Conservation (phyloP, 2,329 filamentous ascomycete species). For the Clarireedia monteithiana region DNA sequence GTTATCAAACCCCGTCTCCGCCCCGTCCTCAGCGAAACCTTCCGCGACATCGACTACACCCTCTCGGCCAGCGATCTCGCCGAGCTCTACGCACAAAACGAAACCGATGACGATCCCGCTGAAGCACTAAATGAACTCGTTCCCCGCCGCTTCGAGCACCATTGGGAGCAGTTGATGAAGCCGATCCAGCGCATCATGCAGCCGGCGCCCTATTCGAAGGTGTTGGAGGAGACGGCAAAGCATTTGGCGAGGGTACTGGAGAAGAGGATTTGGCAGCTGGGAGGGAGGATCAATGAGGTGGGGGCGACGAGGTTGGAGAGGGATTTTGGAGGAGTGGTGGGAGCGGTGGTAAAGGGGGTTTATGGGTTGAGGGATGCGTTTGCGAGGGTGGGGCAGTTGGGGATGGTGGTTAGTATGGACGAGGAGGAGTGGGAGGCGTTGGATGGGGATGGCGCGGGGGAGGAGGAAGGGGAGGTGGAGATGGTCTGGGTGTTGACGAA, state of each 20-base stretch:
- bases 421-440: conserved; percentile 91
- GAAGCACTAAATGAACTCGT: conserved; percentile 57
- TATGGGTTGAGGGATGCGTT: conserved; percentile 76
- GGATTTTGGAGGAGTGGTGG: conserved; percentile 70
- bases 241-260: conserved; percentile 55
- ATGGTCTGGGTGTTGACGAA: conserved; percentile 64
- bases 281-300: conserved; percentile 67
- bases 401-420: conserved; percentile 87
- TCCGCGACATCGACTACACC: conserved; percentile 85
- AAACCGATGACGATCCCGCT: conserved; percentile 38
- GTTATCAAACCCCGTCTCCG: conserved; percentile 80
- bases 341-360: conserved; percentile 55
- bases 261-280: conserved; percentile 76
- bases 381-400: conserved; percentile 67
- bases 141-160: conserved; percentile 69
- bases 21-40: conserved; percentile 77
- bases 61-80: conserved; percentile 54
- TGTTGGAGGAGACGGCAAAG: conserved; percentile 33
- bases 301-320: conserved; percentile 79
- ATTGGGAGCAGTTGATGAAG: conserved; percentile 79
- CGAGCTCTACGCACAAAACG: conserved; percentile 45
- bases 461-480: conserved; percentile 48
- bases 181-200: conserved; percentile 84
- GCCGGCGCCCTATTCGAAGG: conserved; percentile 67
- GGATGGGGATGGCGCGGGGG: conserved; percentile 28